A percentile compares a stretch with the other conserved stretches of the same genome.
phyloP scores from a whole-genome alignment of 495 filamentous ascomycete genomes.

The Beverwykella pulmonaria region DNA sequence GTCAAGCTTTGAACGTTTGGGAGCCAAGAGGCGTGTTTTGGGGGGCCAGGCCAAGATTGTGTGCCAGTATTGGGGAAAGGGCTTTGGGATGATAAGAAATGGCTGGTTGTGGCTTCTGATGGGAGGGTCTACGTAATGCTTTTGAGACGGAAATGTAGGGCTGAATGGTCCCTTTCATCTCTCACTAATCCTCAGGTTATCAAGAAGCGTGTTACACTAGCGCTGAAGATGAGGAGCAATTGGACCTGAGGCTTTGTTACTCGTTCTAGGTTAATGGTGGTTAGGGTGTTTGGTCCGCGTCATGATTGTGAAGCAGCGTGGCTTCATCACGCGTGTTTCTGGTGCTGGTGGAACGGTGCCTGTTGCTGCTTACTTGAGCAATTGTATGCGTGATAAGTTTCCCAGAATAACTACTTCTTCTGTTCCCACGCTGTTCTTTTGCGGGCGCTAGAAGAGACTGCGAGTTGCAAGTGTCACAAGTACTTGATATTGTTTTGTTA shows the following conservation, averaged over 20 bases:
- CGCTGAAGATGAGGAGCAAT: not conserved
- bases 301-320: not conserved
- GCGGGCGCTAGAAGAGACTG: too few species aligned
- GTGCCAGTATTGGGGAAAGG: not conserved
- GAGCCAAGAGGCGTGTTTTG: not conserved
- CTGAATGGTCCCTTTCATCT: not conserved
- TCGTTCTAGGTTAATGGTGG: not conserved
- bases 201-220: too few species aligned
- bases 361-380: not conserved
- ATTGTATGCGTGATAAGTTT: not conserved
- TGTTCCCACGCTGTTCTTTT: too few species aligned
- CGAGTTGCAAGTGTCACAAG: too few species aligned
- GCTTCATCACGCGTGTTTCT: not conserved
- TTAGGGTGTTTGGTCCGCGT: not conserved
- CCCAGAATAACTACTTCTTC: not conserved
- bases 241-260: not conserved
- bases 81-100: not conserved
- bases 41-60: slow-evolving; percentile 19
- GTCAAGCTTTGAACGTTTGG: slow-evolving; percentile 31
- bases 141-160: not conserved
- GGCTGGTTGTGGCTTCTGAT: not conserved
- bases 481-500: too few species aligned
- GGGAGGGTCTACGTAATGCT: too few species aligned
- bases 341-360: not conserved
- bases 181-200: too few species aligned